Evolutionary conservation across 495 filamentous ascomycete species (phyloP), one percentile per base, ranked within the genome.

Genomic region (Darksidea phi): DNA sequence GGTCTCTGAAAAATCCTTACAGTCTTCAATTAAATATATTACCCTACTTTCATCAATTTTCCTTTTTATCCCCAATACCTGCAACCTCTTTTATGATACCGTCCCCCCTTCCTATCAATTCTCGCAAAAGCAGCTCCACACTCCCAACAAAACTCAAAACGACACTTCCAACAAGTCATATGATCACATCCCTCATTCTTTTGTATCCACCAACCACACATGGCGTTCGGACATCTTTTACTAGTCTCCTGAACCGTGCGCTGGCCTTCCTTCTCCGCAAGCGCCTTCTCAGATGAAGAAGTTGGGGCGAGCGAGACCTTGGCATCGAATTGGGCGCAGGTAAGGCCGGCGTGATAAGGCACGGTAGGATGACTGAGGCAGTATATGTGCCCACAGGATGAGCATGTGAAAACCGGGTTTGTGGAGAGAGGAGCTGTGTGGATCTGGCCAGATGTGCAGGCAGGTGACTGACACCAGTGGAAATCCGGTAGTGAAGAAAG

Each of bases 121-220:
- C 15, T 15, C 25, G 21, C 26, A 54, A 61, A 54, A 11, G 7
- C n/a, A 0, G 58, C 49, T 2, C 49, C 38, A 57, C 60, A 63
- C 28, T 50, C 45, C 60, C 60, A 63, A 34, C 60, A 63, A 48
- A 63, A 63, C 54, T 57, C 45, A 38, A 48, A 63, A 43, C 34
- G n/a, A 46, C 60, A 63, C 23, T 61, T 54, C 42, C 24, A 54
- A 26, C 58, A 61, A 28, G 60, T 57, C 60, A 63, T 57, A 50
- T 50, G 43, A 63, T 63, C 60, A 17, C 60, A 63, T 1, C 60
- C 60, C 34, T 57, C 60, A 18, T 32, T 51, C 34, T 63, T 63
- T 32, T 57, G 37, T 15, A 63, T 63, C 48, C 53, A 57, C 42
- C 47, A 63, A 1, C 60, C 60, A 48, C 60, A 63, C n/a, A 43